phyloP scores from a whole-genome alignment of 495 filamentous ascomycete species.

The Podospora comata region DNA sequence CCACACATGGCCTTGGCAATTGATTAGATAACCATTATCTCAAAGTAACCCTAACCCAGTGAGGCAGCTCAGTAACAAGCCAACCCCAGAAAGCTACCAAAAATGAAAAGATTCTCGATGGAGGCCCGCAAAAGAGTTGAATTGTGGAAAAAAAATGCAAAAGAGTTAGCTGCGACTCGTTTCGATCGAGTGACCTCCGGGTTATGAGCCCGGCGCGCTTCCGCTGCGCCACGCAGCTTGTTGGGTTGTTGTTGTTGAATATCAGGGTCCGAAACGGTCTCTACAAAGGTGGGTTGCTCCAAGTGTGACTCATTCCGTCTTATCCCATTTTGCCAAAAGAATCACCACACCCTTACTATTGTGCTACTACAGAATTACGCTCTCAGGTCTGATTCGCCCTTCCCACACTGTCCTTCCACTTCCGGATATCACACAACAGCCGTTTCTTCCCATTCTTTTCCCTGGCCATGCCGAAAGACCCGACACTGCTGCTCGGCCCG shows the following conservation, averaged over 20 bases:
- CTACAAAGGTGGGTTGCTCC: background rate
- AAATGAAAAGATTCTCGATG: background rate
- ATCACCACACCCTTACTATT: conserved; percentile 2
- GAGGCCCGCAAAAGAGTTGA: background rate
- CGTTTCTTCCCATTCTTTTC: background rate
- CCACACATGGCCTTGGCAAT: background rate
- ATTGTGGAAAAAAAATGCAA: background rate
- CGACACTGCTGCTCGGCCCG: conserved; percentile 20
- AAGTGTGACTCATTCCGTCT: conserved; percentile 6
- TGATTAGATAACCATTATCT: background rate
- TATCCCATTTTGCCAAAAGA: background rate
- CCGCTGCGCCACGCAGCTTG: conserved; percentile 7
- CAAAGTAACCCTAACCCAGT: background rate
- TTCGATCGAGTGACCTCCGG: conserved; percentile 8
- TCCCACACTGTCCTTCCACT: conserved; percentile 7
- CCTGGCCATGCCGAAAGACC: background rate
- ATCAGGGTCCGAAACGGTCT: background rate
- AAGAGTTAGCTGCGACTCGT: conserved; percentile 5
- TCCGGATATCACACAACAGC: conserved; percentile 15
- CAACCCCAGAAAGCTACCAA: background rate
- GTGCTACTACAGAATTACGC: background rate
- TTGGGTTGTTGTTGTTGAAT: background rate
- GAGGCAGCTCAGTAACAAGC: background rate
- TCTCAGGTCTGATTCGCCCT: background rate
- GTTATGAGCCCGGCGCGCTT: conserved; percentile 8